A percentile compares a stretch with the other conserved stretches of the same genome.
Conservation (phyloP, 2,329 filamentous ascomycete species). For the Neopestalotiopsis sp. region DNA sequence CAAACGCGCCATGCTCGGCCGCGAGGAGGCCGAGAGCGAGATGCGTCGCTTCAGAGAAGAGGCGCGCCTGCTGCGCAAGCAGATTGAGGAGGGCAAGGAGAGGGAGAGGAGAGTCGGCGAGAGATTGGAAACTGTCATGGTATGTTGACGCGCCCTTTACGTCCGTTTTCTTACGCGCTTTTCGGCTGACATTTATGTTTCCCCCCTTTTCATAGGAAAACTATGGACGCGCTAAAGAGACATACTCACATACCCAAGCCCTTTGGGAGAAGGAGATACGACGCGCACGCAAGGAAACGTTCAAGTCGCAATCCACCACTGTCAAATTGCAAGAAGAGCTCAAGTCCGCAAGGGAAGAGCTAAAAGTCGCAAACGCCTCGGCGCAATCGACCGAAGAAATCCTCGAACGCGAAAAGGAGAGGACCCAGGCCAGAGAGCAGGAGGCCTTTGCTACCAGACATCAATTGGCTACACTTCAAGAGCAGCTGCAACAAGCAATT, state of each 20-base stretch:
- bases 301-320: constrained; percentile 72
- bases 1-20: constrained; percentile 68
- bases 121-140: constrained; percentile 72
- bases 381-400: constrained; percentile 61
- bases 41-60: constrained; percentile 69
- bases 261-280: constrained; percentile 78
- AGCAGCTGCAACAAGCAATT: constrained; percentile 68
- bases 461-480: constrained; percentile 66
- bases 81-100: constrained; percentile 68
- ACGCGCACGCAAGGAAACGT: constrained; percentile 72
- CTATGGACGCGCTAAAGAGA: constrained; percentile 72
- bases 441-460: constrained; percentile 73
- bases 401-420: constrained; percentile 67
- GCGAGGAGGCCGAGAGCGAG: constrained; percentile 75
- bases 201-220: constrained; percentile 62
- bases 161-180: background rate
- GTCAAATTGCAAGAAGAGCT: constrained; percentile 78
- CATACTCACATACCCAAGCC: constrained; percentile 67
- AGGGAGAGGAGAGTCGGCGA: constrained; percentile 70
- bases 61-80: constrained; percentile 55
- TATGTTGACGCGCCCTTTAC: constrained; percentile 44
- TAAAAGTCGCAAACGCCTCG: constrained; percentile 64
- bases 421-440: constrained; percentile 66
- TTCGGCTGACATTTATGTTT: background rate
- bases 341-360: constrained; percentile 62